Percentiles rank a stretch among this genome's conserved stretches.
phyloP scores from a whole-genome alignment of 2,329 filamentous ascomycete genomes.

The Mycogone perniciosa region DNA sequence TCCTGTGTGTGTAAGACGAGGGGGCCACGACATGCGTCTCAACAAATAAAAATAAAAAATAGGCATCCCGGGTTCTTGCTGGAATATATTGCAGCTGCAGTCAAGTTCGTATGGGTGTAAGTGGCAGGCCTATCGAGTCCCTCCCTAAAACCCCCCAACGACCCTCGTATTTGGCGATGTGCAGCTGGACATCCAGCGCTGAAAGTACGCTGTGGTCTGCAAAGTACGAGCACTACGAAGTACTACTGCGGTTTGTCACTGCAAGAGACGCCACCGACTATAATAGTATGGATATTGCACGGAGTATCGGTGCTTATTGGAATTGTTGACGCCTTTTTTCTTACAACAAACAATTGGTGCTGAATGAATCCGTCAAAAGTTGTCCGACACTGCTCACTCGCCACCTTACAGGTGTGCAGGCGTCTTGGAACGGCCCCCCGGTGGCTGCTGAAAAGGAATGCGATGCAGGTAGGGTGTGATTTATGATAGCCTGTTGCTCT shows the following conservation, averaged over 20 bases:
- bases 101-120: too few species aligned
- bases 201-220: background rate
- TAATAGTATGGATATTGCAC: background rate
- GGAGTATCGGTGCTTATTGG: background rate
- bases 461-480: background rate
- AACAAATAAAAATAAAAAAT: background rate
- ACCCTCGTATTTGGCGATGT: background rate
- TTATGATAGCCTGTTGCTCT: background rate
- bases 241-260: background rate
- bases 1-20: background rate
- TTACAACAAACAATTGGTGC: background rate
- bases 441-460: background rate
- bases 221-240: too few species aligned
- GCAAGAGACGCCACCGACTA: background rate
- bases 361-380: background rate
- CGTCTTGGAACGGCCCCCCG: background rate
- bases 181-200: background rate
- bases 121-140: too few species aligned
- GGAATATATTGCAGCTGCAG: too few species aligned
- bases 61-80: background rate
- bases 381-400: background rate
- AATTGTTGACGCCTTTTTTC: too few species aligned
- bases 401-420: background rate
- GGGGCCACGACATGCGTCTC: background rate
- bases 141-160: too few species aligned